Percentiles rank a stretch among this genome's conserved stretches.
These are phyloP conservation scores for Nicotiana rustica DNA, from an alignment of 305 asterid species.

Conservation along the genomic window DNA sequence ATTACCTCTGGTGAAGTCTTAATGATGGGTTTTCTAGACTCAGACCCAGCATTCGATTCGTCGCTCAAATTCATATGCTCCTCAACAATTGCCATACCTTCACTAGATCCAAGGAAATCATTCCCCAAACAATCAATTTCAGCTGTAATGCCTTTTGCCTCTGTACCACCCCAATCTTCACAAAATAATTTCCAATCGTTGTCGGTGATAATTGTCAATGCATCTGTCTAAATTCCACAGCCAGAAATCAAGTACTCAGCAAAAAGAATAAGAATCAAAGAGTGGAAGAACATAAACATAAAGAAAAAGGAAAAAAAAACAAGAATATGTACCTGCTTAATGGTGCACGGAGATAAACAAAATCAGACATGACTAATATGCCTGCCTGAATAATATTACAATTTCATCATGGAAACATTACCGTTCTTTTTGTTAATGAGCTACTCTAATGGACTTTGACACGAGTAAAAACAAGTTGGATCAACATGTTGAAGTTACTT, in stretches of 20 bases:
- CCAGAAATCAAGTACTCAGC: constrained; percentile 6
- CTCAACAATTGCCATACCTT: constrained; percentile 57
- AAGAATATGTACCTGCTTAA: constrained; percentile 30
- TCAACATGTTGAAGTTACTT: not conserved
- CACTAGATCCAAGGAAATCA: constrained; percentile 48
- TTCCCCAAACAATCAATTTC: constrained; percentile 58
- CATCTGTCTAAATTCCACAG: constrained; percentile 64
- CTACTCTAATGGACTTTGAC: constrained; percentile 23
- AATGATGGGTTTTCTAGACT: constrained; percentile 52
- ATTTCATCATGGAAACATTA: not conserved
- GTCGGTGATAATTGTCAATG: constrained; percentile 64
- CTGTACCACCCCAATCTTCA: constrained; percentile 83
- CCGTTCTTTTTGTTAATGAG: constrained; percentile 8
- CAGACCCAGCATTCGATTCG: constrained; percentile 47
- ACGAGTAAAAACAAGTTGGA: constrained; percentile 15
- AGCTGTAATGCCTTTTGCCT: constrained; percentile 67
- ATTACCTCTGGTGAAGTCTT: constrained; percentile 76
- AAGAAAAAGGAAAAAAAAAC: constrained; percentile 7
- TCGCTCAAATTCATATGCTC: constrained; percentile 48
- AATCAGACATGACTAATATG: constrained; percentile 23
- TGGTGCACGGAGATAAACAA: constrained; percentile 6
- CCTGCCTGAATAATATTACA: not conserved
- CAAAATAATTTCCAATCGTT: constrained; percentile 87
- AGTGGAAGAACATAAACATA: constrained; percentile 20
- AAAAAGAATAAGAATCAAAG: constrained; percentile 38